These are phyloP conservation scores for Scheffersomyces titani DNA, from an alignment of 1,139 yeast genomes.

Conservation along the genomic window DNA sequence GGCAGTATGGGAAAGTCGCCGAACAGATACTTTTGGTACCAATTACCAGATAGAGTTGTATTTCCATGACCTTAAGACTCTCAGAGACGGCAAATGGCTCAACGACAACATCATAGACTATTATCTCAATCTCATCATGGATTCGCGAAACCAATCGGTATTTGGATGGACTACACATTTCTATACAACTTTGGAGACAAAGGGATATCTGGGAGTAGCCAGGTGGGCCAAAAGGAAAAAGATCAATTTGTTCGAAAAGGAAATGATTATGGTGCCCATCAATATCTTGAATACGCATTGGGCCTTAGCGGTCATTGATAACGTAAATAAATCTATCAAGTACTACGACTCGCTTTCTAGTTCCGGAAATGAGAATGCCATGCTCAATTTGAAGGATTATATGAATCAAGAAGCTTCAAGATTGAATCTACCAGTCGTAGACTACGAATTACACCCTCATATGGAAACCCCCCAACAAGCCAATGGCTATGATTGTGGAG, in stretches of 20 bases:
- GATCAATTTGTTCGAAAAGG: slow-evolving; percentile 62
- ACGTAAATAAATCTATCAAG: slow-evolving; percentile 54
- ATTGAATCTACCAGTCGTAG: slow-evolving; percentile 21
- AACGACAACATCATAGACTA: slow-evolving; percentile 90
- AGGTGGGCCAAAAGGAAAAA: slow-evolving; percentile 91
- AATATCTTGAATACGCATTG: slow-evolving; percentile 85
- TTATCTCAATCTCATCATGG: slow-evolving; percentile 62
- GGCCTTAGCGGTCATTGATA: slow-evolving; percentile 84
- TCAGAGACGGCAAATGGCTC: slow-evolving; percentile 76
- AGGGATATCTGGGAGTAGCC: slow-evolving; percentile 81
- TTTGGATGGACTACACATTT: slow-evolving; percentile 89
- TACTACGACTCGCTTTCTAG: slow-evolving; percentile 74
- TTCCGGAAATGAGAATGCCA: slow-evolving; percentile 56
- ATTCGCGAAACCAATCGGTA: slow-evolving; percentile 31
- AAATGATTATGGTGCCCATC: slow-evolving; percentile 76
- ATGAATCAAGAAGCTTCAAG: slow-evolving; percentile 59
- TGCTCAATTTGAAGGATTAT: slow-evolving; percentile 58
- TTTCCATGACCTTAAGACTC: slow-evolving; percentile 68
- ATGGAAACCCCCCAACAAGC: slow-evolving; percentile 77
- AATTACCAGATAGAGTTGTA: slow-evolving; percentile 57
- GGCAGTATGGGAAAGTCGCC: slow-evolving; percentile 24
- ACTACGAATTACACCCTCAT: slow-evolving; percentile 33
- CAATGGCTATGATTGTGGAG: slow-evolving; percentile 96
- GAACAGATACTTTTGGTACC: slow-evolving; percentile 21
- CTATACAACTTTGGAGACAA: slow-evolving; percentile 65